phyloP scores from a whole-genome alignment of 306 rosid genomes.

The Fagus sylvatica region DNA sequence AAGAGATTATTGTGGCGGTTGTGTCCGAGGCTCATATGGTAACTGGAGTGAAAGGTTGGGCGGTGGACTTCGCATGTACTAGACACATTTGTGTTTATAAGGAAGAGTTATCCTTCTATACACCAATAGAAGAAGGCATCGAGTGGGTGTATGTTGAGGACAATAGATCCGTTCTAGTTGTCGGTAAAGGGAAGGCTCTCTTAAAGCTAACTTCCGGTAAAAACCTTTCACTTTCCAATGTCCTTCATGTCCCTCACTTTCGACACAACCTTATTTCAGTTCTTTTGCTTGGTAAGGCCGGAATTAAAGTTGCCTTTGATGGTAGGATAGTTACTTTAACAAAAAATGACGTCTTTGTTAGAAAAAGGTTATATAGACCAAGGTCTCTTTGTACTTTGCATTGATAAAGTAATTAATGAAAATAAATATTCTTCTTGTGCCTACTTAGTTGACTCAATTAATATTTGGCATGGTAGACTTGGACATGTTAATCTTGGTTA shows the following conservation, averaged over 20 bases:
- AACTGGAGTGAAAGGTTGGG: neutral
- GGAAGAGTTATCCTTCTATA: no score
- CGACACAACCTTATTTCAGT: neutral
- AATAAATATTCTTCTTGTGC: neutral
- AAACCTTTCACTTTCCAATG: no score
- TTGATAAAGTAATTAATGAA: neutral
- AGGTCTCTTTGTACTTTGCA: neutral
- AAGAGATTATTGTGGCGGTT: neutral
- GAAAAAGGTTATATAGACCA: neutral
- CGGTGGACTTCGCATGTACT: neutral
- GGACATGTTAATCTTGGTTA: neutral
- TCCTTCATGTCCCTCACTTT: neutral
- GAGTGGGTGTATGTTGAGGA: no score
- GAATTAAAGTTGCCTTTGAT: neutral
- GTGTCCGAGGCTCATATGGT: neutral
- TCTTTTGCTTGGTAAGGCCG: neutral
- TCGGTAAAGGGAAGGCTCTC: no score
- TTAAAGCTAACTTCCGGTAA: no score
- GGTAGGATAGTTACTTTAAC: neutral
- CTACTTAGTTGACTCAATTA: neutral
- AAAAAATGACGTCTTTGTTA: neutral
- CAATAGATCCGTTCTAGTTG: no score
- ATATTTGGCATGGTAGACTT: neutral
- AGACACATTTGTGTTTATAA: no score
- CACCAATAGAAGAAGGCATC: no score